These are phyloP conservation scores for Malania oleifera DNA, from an alignment of 164 flowering plant species.

Conservation along the genomic window DNA sequence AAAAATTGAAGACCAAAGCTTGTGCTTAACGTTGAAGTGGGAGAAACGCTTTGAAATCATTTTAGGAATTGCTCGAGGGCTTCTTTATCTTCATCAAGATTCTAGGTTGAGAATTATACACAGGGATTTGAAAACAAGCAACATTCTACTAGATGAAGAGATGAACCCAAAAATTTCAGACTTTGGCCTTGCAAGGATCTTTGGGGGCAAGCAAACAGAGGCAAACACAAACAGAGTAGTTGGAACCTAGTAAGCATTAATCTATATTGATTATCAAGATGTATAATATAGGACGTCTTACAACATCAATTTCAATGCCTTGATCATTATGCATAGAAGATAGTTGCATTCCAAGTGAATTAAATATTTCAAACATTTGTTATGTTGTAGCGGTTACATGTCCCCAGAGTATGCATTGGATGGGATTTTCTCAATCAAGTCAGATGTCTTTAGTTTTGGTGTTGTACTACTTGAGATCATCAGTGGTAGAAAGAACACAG, in stretches of 20 bases:
- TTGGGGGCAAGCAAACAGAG: not conserved
- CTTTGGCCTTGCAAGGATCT: not conserved
- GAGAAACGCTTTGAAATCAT: not conserved
- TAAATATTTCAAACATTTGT: no score
- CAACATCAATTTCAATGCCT: no score
- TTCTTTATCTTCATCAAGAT: slow-evolving; percentile 1
- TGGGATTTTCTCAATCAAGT: slow-evolving; percentile 9
- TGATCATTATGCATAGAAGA: no score
- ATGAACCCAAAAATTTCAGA: slow-evolving; percentile 1
- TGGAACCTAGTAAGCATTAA: not conserved
- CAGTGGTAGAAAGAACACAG: slow-evolving; percentile 5
- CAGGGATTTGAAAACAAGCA: not conserved
- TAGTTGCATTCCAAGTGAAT: no score
- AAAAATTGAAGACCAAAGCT: not conserved
- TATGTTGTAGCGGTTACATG: slow-evolving; percentile 18
- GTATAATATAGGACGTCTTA: no score
- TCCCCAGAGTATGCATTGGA: slow-evolving; percentile 15
- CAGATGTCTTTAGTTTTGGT: slow-evolving; percentile 15
- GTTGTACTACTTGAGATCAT: slow-evolving; percentile 10
- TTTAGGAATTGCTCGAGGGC: not conserved
- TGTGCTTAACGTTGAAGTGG: not conserved
- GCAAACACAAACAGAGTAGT: not conserved
- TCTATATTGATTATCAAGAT: no score
- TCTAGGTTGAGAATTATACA: not conserved
- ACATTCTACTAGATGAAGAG: not conserved